A percentile compares a stretch with the other conserved stretches of the same genome.
phyloP scores from a whole-genome alignment of 106 monocot genomes.

The Alisma plantagoaquatica region DNA sequence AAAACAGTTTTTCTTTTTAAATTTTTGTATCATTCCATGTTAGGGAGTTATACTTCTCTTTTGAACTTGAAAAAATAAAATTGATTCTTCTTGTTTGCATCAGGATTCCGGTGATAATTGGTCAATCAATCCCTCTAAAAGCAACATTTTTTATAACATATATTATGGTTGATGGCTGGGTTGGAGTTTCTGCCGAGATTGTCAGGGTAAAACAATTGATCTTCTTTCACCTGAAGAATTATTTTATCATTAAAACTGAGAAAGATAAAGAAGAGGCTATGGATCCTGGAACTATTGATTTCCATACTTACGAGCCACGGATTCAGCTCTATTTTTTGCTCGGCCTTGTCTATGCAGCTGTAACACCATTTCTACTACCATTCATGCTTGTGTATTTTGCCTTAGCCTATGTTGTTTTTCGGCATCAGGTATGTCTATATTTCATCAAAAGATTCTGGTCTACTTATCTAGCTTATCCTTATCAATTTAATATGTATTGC shows the following conservation, averaged over 20 bases:
- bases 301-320: conserved; percentile 43
- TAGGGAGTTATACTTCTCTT: too few relatives aligned
- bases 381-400: conserved; percentile 63
- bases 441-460: too few relatives aligned
- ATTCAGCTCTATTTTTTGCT: conserved; percentile 78
- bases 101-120: conserved; percentile 67
- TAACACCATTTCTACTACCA: conserved; percentile 70
- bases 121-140: conserved; percentile 68
- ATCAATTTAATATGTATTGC: too few relatives aligned
- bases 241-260: conserved; percentile 76
- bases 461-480: too few relatives aligned
- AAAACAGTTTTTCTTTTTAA: too few relatives aligned
- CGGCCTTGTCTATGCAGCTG: conserved; percentile 67
- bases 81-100: not conserved
- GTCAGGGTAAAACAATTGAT: conserved; percentile 54
- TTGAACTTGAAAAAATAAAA: too few relatives aligned
- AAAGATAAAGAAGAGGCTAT: conserved; percentile 71
- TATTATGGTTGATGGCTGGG: conserved; percentile 86
- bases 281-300: conserved; percentile 70
- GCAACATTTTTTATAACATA: conserved; percentile 81
- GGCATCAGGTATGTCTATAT: conserved; percentile 65
- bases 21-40: too few relatives aligned
- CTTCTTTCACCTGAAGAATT: conserved; percentile 60
- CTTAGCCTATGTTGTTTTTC: conserved; percentile 53
- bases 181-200: conserved; percentile 66